phyloP scores from a whole-genome alignment of 805 yeast species.

The Pichia occidentalis region DNA sequence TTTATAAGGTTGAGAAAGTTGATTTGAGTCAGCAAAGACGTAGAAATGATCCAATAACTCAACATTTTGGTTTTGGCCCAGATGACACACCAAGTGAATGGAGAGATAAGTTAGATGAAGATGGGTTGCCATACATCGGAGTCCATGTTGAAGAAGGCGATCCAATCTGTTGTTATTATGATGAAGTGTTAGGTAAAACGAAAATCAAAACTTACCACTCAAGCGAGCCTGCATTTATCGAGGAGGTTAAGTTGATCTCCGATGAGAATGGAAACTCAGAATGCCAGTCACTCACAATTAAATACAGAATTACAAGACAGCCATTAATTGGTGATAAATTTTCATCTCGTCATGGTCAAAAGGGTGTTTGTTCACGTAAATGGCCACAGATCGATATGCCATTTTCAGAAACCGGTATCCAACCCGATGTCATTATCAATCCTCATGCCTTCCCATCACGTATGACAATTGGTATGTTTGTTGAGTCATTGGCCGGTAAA shows the following conservation, averaged over 20 bases:
- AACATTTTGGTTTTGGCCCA: constrained; percentile 88
- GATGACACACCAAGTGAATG: constrained; percentile 91
- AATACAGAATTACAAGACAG: constrained; percentile 82
- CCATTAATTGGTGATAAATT: constrained; percentile 97
- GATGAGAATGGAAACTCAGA: constrained; percentile 75
- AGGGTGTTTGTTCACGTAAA: constrained; percentile 96
- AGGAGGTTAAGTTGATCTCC: constrained; percentile 87
- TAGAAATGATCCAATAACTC: constrained; percentile 90
- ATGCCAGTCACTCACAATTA: constrained; percentile 78
- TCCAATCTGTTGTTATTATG: constrained; percentile 88
- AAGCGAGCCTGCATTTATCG: constrained; percentile 88
- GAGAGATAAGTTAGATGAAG: constrained; percentile 82
- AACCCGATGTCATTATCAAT: constrained; percentile 94
- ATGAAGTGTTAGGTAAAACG: constrained; percentile 85
- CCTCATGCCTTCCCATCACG: constrained; percentile 99
- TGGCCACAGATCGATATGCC: constrained; percentile 99
- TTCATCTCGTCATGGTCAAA: constrained; percentile 96
- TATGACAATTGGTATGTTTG: constrained; percentile 99
- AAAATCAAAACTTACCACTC: constrained; percentile 90
- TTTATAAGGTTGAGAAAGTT: constrained; percentile 88
- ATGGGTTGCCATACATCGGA: constrained; percentile 90
- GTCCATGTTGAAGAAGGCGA: constrained; percentile 89
- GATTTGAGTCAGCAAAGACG: constrained; percentile 73
- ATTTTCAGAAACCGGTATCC: constrained; percentile 91
- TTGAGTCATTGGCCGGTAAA: constrained; percentile 96